Evolutionary conservation across 768 basidiomycete species (phyloP).

Genomic region (Amylocystis lapponica): DNA sequence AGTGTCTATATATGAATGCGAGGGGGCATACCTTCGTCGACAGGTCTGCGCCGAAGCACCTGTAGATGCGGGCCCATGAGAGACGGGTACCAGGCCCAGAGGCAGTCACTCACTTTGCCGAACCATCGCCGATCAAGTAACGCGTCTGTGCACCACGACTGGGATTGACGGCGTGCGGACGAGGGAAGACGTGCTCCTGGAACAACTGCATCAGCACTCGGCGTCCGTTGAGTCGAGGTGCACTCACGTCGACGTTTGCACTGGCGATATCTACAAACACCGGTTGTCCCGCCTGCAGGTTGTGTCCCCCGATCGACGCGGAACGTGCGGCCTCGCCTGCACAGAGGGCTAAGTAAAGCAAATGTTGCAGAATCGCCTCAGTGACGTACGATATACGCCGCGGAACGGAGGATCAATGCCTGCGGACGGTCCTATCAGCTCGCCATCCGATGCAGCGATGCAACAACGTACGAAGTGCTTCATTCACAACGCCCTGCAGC

Average conservation of each 20-base stretch:
- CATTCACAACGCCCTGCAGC: conserved; percentile 55
- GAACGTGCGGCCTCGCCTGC: conserved; percentile 45
- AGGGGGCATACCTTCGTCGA: conserved; percentile 41
- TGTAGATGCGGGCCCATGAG: too few relatives aligned
- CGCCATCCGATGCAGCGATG: not conserved
- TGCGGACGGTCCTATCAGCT: conserved; percentile 21
- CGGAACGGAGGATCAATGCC: conserved; percentile 71
- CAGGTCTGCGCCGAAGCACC: conserved; percentile 44
- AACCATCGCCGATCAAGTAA: conserved; percentile 44
- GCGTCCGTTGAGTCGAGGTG: not conserved
- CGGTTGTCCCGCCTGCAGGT: conserved; percentile 41
- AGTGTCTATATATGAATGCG: too few relatives aligned
- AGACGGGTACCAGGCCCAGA: too few relatives aligned
- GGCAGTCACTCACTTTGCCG: conserved; percentile 33
- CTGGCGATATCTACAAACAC: conserved; percentile 58
- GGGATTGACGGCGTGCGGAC: conserved; percentile 40
- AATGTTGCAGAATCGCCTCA: not conserved
- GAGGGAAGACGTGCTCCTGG: conserved; percentile 46
- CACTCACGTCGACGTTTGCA: conserved; percentile 54
- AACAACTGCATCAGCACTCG: conserved; percentile 1
- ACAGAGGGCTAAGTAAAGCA: not conserved
- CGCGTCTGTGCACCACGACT: conserved; percentile 38
- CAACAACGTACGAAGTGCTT: conserved; percentile 59
- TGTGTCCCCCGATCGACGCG: conserved; percentile 35
- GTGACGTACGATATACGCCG: conserved; percentile 55